Base-by-base conservation (phyloP, 1,139 yeast genomes). In the Yamadazyma atmosphaerica region DNA sequence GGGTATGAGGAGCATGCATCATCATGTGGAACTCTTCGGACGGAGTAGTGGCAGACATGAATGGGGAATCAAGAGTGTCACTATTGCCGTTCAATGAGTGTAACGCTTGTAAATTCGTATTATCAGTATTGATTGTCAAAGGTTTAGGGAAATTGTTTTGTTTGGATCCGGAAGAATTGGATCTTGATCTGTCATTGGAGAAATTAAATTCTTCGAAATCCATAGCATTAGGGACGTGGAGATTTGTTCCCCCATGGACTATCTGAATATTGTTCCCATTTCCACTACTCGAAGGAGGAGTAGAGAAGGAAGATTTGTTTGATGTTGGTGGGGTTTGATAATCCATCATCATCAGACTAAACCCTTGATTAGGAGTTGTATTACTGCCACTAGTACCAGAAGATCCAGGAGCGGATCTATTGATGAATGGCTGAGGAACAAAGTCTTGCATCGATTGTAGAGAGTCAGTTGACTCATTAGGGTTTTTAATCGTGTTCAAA, bases 321-420 rank as follows among this genome's bases (percentile, higher is more conserved):
- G 72, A 64, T 18, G 55, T 47, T n/a, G 74, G 74, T 1, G 76
- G 76, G 0, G 75, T 70, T 42, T 68, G 72, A 43, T 65, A 68
- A 39, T 70, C 74, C 60, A 63, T 56, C 70, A 66, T 64, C 69
- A 66, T 63, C 23, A 39, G 36, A 37, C 46, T 46, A 19, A 49
- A 43, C 12, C 49, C 46, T 32, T 48, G 35, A 5, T 45, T 42
- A 32, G 49, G 46, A 18, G 51, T 45, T 5, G 41, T 32, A 22
- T 4, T 19, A 16, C 16, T 34, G n/a, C n/a, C n/a, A 27, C 18
- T 30, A 16, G 12, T 11, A 3, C 35, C 31, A 25, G 28, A 34
- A 12, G 37, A 35, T 23, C 26, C 40, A 14, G 31, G 38, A 7
- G 67, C 63, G 22, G 65, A 56, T 37, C 71, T 50, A 42, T 61